Evolutionary conservation across 768 basidiomycete genomes (phyloP), one percentile per base, ranked within the genome.

Genomic region (Lactifluus hygrophoroides): DNA sequence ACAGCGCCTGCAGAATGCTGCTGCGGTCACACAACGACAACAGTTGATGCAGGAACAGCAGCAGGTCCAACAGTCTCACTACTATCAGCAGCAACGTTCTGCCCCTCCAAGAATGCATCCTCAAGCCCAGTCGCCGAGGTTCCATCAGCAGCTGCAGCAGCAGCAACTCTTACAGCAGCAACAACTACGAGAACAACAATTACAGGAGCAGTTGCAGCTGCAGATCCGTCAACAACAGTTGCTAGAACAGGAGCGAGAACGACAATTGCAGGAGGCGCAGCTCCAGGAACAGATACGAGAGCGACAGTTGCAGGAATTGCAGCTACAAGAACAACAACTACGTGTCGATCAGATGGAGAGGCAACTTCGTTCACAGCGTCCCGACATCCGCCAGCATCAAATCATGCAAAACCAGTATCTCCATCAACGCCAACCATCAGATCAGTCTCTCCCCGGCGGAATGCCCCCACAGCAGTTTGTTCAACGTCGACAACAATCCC

Each of bases 41-140:
- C 67, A 44, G 66, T 60, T 65, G 46, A 40, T 57, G 45, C 54
- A 71, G 52, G 69, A 74, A 54, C 70, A 75, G 46, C 66, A 64
- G 34, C 55, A 64, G 1, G 64, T 58, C 44, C 70, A 71, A 21
- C 71, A 72, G 34, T 73, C 75, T 40, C 75, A 75, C 25, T 66
- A 69, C 43, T 69, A 70, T 19, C 63, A 69, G 34, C 73, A 74
- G 53, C 73, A 76, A 54, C 76, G 79, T 27, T 84, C 85, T 0
- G 85, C 88, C 2, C 85, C 88, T 28, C 86, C 88, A 28, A 80
- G 86, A 40, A 83, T 88, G 82, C 79, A 82, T 28, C 82, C 86
- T 5, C 79, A 80, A 21, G 83, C 85, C 3, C 87, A 88, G 64
- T 88, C 88, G 3, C 87, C 86, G n/a, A 81, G 86, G 19, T 87